Conservation (phyloP, 2,329 filamentous ascomycete species). For the Fusarium falciforme region DNA sequence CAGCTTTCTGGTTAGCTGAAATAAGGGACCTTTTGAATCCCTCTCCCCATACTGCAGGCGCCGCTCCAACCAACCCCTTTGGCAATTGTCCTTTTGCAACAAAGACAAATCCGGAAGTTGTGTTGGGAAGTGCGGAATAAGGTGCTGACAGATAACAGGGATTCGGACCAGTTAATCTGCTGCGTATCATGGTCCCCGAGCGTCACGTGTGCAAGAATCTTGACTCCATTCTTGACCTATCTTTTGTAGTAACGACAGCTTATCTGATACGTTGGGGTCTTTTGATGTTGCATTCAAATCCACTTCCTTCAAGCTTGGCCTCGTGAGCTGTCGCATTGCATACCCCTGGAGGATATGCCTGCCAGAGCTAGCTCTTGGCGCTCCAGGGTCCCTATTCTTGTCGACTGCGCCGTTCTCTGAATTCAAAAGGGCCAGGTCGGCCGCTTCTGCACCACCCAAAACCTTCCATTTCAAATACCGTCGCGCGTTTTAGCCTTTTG, state of each 20-base stretch:
- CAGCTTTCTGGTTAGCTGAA: not conserved
- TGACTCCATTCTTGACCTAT: not conserved
- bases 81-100: not conserved
- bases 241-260: not conserved
- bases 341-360: not conserved
- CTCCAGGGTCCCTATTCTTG: not conserved
- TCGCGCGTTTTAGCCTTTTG: not conserved
- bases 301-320: not conserved
- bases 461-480: not conserved
- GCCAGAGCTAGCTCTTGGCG: not conserved
- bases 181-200: not conserved
- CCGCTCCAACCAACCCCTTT: not conserved
- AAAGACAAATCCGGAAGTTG: not conserved
- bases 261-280: not conserved
- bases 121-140: not conserved
- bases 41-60: not conserved
- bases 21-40: constrained; percentile 26
- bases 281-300: not conserved
- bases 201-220: not conserved
- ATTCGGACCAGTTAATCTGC: not conserved
- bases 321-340: not conserved
- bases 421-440: not conserved
- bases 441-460: not conserved
- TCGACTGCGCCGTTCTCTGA: not conserved
- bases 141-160: not conserved